phyloP scores from a whole-genome alignment of 2,329 filamentous ascomycete genomes.

The Trichoderma sp. region DNA sequence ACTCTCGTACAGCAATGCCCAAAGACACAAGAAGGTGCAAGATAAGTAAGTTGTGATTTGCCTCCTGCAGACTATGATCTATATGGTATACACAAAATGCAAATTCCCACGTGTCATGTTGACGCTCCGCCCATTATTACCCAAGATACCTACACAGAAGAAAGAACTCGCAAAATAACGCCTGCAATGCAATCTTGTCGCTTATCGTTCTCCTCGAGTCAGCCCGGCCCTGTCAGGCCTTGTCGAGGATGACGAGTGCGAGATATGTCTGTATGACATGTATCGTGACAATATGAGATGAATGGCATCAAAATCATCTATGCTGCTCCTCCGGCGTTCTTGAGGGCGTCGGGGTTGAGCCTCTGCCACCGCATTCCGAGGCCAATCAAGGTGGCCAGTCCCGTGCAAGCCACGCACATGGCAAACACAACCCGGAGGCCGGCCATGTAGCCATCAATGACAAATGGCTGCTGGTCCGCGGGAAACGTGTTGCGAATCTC shows the following conservation, averaged over 20 bases:
- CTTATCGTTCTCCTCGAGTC: not conserved
- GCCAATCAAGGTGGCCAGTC: slow-evolving; percentile 43
- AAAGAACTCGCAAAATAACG: not conserved
- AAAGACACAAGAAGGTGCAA: not conserved
- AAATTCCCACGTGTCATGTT: slow-evolving; percentile 5
- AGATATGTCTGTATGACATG: not conserved
- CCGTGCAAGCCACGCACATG: slow-evolving; percentile 54
- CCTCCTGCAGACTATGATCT: slow-evolving; percentile 12
- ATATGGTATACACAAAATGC: slow-evolving; percentile 5
- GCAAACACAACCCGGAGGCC: slow-evolving; percentile 66
- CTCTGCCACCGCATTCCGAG: slow-evolving; percentile 45
- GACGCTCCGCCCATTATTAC: slow-evolving; percentile 9
- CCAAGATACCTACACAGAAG: not conserved
- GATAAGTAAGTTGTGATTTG: slow-evolving; percentile 4
- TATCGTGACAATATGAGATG: not conserved
- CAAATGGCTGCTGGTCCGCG: slow-evolving; percentile 50
- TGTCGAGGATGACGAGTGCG: not conserved
- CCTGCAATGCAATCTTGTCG: slow-evolving; percentile 19
- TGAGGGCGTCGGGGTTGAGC: slow-evolving; percentile 39
- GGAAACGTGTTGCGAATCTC: slow-evolving; percentile 58
- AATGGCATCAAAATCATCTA: slow-evolving; percentile 29
- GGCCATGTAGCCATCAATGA: slow-evolving; percentile 64
- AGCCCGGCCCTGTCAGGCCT: not conserved
- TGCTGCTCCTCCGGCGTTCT: slow-evolving; percentile 37
- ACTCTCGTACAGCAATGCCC: not conserved